phyloP scores from a whole-genome alignment of 352 stramenopile genomes.

The Pythium angustatum region DNA sequence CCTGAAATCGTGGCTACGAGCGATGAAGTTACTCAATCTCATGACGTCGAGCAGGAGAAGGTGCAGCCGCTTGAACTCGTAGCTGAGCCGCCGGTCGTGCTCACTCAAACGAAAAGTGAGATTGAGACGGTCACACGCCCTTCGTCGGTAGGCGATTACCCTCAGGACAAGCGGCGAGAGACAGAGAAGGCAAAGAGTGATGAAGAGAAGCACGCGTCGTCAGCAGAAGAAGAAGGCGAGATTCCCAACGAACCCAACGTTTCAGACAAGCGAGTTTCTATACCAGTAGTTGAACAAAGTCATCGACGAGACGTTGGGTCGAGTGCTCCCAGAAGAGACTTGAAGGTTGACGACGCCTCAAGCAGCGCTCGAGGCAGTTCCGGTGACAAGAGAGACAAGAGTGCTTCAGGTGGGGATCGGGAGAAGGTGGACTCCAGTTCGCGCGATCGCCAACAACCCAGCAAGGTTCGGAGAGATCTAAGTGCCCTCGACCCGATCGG shows the following conservation, averaged over 20 bases:
- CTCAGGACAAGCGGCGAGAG: too few species aligned
- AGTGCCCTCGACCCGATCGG: not conserved
- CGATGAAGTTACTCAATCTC: too few species aligned
- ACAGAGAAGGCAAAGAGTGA: not conserved
- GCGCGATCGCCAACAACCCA: not conserved
- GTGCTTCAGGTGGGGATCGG: not conserved
- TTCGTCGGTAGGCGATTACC: too few species aligned
- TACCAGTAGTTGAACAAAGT: not conserved
- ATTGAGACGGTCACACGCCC: too few species aligned
- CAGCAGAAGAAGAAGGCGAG: constrained; percentile 25
- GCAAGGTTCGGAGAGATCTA: not conserved
- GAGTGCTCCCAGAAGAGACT: constrained; percentile 4
- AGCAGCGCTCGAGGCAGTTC: not conserved
- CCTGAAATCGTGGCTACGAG: too few species aligned
- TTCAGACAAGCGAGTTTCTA: not conserved
- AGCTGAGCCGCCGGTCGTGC: too few species aligned
- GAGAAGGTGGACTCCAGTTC: not conserved
- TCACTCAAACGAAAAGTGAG: too few species aligned
- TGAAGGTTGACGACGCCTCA: constrained; percentile 3
- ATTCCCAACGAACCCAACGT: constrained; percentile 16
- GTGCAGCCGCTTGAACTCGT: too few species aligned
- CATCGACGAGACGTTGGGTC: not conserved
- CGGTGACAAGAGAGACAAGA: not conserved
- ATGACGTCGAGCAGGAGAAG: too few species aligned
- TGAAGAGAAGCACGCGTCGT: constrained; percentile 9